Evolutionary conservation across 768 basidiomycete genomes (phyloP).

Genomic region (Paxillus rubicundulus): DNA sequence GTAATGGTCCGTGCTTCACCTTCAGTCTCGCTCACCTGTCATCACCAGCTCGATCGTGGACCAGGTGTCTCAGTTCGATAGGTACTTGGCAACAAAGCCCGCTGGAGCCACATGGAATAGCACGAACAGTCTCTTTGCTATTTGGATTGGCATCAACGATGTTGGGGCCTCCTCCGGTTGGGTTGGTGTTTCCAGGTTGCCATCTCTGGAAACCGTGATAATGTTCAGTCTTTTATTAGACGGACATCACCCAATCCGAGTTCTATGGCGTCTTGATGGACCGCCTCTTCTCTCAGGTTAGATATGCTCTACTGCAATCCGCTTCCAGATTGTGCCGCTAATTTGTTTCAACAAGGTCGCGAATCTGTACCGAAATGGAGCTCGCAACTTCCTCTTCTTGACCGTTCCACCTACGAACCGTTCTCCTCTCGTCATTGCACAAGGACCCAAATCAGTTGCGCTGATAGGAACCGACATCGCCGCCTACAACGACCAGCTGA

Average conservation of each 20-base stretch:
- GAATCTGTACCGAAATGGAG: constrained; percentile 39
- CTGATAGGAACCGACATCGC: constrained; percentile 36
- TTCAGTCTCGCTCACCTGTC: neutral
- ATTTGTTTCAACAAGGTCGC: constrained; percentile 12
- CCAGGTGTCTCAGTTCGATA: constrained; percentile 60
- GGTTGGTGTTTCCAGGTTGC: constrained; percentile 12
- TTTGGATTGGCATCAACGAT: constrained; percentile 77
- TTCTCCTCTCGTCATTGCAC: constrained; percentile 49
- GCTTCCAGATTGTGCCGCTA: neutral
- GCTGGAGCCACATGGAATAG: constrained; percentile 54
- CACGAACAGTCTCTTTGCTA: constrained; percentile 54
- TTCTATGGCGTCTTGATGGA: constrained; percentile 27
- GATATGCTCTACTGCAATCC: neutral
- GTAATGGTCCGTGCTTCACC: neutral
- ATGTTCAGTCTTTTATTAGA: constrained; percentile 6
- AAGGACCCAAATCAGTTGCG: constrained; percentile 29
- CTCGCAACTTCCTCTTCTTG: constrained; percentile 60
- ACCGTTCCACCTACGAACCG: constrained; percentile 60
- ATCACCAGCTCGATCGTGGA: constrained; percentile 35
- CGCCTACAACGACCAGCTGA: constrained; percentile 52
- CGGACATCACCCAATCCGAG: constrained; percentile 20
- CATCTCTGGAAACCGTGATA: neutral
- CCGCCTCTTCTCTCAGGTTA: constrained; percentile 29
- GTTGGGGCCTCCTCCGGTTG: constrained; percentile 29
- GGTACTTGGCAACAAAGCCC: constrained; percentile 46